phyloP scores from a whole-genome alignment of 257 asterid species.

The Fraxinus cuspidata region DNA sequence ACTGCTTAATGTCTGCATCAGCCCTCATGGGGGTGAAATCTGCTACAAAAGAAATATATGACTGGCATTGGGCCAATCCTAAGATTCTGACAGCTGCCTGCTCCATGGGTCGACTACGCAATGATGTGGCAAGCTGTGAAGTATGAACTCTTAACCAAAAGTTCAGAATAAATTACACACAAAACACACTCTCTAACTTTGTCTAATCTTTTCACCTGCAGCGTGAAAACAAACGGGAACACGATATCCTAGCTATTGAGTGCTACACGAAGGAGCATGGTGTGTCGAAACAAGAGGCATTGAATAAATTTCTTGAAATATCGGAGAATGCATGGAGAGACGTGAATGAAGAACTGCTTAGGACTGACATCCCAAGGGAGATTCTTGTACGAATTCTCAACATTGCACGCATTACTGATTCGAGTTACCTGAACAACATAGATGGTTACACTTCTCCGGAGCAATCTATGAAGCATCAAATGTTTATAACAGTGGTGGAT shows the following conservation, averaged over 20 bases:
- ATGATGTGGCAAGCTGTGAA: constrained; percentile 25
- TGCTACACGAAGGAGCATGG: constrained; percentile 25
- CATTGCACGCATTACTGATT: constrained; percentile 8
- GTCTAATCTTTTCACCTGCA: neutral
- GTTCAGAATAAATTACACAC: too few species aligned
- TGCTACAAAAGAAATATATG: constrained; percentile 13
- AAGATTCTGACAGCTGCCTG: constrained; percentile 23
- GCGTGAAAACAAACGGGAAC: constrained; percentile 26
- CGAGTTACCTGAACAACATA: constrained; percentile 9
- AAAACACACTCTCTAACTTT: too few species aligned
- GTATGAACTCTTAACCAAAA: constrained; percentile 4
- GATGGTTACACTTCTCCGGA: constrained; percentile 27
- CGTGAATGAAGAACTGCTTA: constrained; percentile 22
- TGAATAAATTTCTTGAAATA: constrained; percentile 1
- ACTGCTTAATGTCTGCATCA: neutral
- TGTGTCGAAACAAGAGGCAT: constrained; percentile 9
- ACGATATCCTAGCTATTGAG: constrained; percentile 6
- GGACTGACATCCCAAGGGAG: neutral
- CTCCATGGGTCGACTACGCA: constrained; percentile 13
- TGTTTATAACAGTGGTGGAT: constrained; percentile 18
- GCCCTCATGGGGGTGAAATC: constrained; percentile 27
- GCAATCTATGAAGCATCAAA: constrained; percentile 17
- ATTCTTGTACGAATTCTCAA: constrained; percentile 3
- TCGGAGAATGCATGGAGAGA: constrained; percentile 22
- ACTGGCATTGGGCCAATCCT: constrained; percentile 30